A percentile compares a stretch with the other conserved stretches of the same genome.
Evolutionary conservation across 805 yeast genomes (phyloP).

Genomic region (Clavispora santaluciae): DNA sequence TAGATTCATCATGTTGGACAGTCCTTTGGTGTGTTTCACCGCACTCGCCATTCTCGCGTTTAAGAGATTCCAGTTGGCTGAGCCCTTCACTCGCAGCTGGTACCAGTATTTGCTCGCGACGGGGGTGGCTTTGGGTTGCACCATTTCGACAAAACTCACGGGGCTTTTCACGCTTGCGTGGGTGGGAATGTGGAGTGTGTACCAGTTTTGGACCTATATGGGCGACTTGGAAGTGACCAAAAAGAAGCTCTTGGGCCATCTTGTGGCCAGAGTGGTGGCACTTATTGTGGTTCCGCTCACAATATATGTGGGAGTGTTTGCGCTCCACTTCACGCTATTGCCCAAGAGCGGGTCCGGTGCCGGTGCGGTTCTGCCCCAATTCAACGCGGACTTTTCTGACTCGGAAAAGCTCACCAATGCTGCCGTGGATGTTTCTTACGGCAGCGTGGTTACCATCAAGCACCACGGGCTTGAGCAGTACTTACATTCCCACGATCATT

Average conservation of each 20-base stretch:
- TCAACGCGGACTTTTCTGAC: conserved; percentile 54
- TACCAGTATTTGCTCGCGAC: conserved; percentile 42
- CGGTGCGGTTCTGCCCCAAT: conserved; percentile 59
- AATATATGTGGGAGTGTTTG: conserved; percentile 54
- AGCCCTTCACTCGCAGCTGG: conserved; percentile 51
- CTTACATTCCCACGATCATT: conserved; percentile 68
- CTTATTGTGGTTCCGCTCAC: conserved; percentile 52
- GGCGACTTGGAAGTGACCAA: conserved; percentile 60
- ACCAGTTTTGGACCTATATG: conserved; percentile 59
- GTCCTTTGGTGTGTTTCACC: conserved; percentile 41
- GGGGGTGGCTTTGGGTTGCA: conserved; percentile 49
- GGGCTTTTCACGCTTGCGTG: conserved; percentile 67
- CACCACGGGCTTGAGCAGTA: conserved; percentile 70
- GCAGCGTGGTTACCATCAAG: conserved; percentile 67
- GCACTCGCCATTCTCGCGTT: conserved; percentile 48
- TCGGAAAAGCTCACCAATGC: conserved; percentile 30
- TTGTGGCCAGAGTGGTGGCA: conserved; percentile 33
- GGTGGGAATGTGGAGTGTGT: conserved; percentile 46
- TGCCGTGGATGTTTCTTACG: conserved; percentile 68
- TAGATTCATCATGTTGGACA: conserved; percentile 42
- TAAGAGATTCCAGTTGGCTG: conserved; percentile 44
- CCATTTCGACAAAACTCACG: conserved; percentile 62
- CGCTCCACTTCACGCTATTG: conserved; percentile 49
- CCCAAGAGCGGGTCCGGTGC: conserved; percentile 54
- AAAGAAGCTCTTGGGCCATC: conserved; percentile 34